Percentiles rank a stretch among this genome's conserved stretches.
Evolutionary conservation across 768 basidiomycete genomes (phyloP).

Genomic region (Rhizopogon vulgaris): DNA sequence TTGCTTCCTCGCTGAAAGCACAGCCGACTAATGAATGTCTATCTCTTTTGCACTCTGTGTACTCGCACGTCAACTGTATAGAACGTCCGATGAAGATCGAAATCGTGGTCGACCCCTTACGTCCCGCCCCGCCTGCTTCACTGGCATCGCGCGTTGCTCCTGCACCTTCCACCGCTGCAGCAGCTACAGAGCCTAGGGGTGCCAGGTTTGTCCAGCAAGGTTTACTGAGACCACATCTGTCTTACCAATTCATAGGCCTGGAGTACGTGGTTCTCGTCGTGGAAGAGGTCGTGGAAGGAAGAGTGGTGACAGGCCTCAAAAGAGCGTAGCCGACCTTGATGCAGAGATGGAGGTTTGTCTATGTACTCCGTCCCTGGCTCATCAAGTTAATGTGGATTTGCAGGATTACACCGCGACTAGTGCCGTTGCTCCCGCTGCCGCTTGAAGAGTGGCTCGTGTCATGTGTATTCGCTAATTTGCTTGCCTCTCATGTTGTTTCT

Average conservation of each 20-base stretch:
- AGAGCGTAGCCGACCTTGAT: slow-evolving; percentile 87
- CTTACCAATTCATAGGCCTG: slow-evolving; percentile 19
- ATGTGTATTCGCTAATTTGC: slow-evolving; percentile 5
- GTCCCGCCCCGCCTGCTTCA: slow-evolving; percentile 51
- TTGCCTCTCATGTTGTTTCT: slow-evolving; percentile 6
- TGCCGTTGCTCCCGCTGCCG: slow-evolving; percentile 34
- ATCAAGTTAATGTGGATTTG: slow-evolving; percentile 2
- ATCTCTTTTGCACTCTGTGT: slow-evolving; percentile 24
- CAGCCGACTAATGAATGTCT: slow-evolving; percentile 26
- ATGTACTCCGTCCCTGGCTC: neutral
- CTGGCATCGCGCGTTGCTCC: slow-evolving; percentile 86
- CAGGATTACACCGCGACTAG: slow-evolving; percentile 69
- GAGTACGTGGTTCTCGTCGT: slow-evolving; percentile 40
- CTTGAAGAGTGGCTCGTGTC: slow-evolving; percentile 7
- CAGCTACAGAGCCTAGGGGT: slow-evolving; percentile 22
- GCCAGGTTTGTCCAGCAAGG: slow-evolving; percentile 28
- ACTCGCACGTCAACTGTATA: slow-evolving; percentile 35
- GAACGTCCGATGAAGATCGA: slow-evolving; percentile 99
- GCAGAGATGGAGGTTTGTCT: slow-evolving; percentile 92
- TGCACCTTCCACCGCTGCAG: slow-evolving; percentile 39
- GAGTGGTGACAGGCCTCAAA: slow-evolving; percentile 53
- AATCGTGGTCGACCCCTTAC: slow-evolving; percentile 85
- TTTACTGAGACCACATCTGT: neutral
- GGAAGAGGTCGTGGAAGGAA: slow-evolving; percentile 41
- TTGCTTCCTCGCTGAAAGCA: slow-evolving; percentile 28